phyloP scores from a whole-genome alignment of 169 alveolate genomes.

The Cryptosporidium tyzzeri region DNA sequence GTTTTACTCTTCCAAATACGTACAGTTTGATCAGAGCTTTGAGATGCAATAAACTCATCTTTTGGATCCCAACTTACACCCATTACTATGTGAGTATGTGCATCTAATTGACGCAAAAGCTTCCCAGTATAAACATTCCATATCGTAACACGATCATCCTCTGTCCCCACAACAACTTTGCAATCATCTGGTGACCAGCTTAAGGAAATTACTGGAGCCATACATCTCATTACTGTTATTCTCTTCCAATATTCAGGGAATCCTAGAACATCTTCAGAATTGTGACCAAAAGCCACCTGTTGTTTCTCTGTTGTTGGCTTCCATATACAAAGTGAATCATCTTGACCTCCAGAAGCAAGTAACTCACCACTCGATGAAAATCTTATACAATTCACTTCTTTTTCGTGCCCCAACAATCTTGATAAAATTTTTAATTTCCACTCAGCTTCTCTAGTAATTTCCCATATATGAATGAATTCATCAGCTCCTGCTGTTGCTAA shows the following conservation, averaged over 20 bases:
- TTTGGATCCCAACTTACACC: constrained; percentile 75
- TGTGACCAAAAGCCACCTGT: constrained; percentile 61
- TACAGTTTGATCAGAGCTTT: constrained; percentile 86
- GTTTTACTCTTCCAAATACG: constrained; percentile 64
- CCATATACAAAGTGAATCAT: constrained; percentile 79
- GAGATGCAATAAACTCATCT: constrained; percentile 87
- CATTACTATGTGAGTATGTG: constrained; percentile 65
- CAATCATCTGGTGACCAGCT: constrained; percentile 73
- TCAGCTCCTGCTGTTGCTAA: constrained; percentile 93
- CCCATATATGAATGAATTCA: constrained; percentile 91
- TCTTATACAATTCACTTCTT: constrained; percentile 90
- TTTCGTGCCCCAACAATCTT: constrained; percentile 89
- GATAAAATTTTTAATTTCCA: constrained; percentile 84
- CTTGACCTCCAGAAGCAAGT: constrained; percentile 91
- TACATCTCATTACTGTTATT: constrained; percentile 60
- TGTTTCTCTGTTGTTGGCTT: constrained; percentile 59
- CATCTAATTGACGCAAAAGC: constrained; percentile 67
- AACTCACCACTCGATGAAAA: constrained; percentile 87
- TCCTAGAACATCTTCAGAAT: constrained; percentile 64
- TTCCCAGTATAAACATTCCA: constrained; percentile 69
- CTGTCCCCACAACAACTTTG: constrained; percentile 66
- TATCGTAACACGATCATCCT: constrained; percentile 67
- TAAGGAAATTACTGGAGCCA: constrained; percentile 71
- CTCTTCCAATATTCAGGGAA: constrained; percentile 75
- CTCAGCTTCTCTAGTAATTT: constrained; percentile 83